phyloP scores from a whole-genome alignment of 371 early-diverging fungal species.

The Apophysomyces variabilis region DNA sequence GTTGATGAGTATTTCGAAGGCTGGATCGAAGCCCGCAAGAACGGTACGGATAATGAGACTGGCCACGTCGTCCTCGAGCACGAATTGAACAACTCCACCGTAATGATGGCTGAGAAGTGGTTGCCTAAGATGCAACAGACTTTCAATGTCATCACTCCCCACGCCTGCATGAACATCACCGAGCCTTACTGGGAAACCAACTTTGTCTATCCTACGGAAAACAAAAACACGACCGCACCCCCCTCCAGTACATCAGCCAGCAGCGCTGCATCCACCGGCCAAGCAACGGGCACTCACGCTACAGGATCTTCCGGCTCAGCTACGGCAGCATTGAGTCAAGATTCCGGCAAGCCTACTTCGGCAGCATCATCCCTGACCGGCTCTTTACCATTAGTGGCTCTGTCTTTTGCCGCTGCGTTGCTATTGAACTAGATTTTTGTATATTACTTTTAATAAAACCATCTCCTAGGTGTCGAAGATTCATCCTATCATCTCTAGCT shows the following conservation, averaged over 20 bases:
- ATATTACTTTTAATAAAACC: conserved; percentile 5
- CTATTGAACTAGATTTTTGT: conserved; percentile 1
- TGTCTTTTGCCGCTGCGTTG: background rate
- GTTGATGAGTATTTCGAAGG: conserved; percentile 47
- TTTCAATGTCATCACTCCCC: conserved; percentile 35
- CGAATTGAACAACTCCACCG: conserved; percentile 44
- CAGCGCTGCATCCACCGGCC: background rate
- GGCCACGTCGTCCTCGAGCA: conserved; percentile 51
- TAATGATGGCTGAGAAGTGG: conserved; percentile 44
- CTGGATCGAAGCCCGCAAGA: conserved; percentile 42
- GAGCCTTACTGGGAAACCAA: conserved; percentile 39
- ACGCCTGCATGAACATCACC: conserved; percentile 35
- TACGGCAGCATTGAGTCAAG: background rate
- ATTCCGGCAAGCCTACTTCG: background rate
- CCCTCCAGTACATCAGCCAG: background rate
- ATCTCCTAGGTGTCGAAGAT: background rate
- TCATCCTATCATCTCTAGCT: no score
- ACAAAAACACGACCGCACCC: background rate
- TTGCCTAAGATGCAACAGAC: conserved; percentile 33
- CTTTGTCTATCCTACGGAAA: conserved; percentile 28
- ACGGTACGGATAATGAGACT: conserved; percentile 33
- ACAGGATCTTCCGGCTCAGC: background rate
- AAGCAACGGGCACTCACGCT: background rate
- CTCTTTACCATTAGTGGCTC: background rate
- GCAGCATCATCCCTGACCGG: background rate